phyloP scores from a whole-genome alignment of 192 early-diverging fungal genomes.

The Entomortierella chlamydospora region DNA sequence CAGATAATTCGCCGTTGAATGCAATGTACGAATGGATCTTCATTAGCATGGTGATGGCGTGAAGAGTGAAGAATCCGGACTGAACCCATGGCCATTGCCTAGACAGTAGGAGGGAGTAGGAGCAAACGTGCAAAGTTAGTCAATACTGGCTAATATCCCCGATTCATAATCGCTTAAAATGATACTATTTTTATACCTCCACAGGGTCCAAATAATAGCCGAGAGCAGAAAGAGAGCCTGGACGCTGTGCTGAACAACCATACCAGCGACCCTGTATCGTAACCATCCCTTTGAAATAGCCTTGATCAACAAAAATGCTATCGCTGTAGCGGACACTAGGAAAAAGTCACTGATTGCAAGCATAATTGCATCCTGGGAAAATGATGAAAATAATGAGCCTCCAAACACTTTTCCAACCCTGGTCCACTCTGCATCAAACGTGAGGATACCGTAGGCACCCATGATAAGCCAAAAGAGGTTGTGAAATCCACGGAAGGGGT shows the following conservation, averaged over 20 bases:
- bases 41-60: constrained; percentile 94
- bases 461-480: constrained; percentile 88
- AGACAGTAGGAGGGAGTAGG: constrained; percentile 11
- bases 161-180: not conserved
- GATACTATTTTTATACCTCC: constrained; percentile 41
- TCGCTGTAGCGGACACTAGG: constrained; percentile 74
- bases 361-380: constrained; percentile 71
- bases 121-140: not conserved
- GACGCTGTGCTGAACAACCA: constrained; percentile 70
- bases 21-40: constrained; percentile 95
- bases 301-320: constrained; percentile 72
- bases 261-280: constrained; percentile 56
- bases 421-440: constrained; percentile 66
- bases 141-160: too few relatives aligned
- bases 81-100: constrained; percentile 93
- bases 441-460: constrained; percentile 74
- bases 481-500: constrained; percentile 79
- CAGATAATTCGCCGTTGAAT: constrained; percentile 80
- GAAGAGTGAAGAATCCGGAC: constrained; percentile 86
- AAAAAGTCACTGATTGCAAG: constrained; percentile 79
- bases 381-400: constrained; percentile 61
- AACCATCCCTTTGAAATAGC: constrained; percentile 63
- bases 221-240: constrained; percentile 70
- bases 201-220: constrained; percentile 70
- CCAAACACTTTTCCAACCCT: constrained; percentile 56